Evolutionary conservation across 306 rosid species (phyloP).

Genomic region (Clitoria ternatea): DNA sequence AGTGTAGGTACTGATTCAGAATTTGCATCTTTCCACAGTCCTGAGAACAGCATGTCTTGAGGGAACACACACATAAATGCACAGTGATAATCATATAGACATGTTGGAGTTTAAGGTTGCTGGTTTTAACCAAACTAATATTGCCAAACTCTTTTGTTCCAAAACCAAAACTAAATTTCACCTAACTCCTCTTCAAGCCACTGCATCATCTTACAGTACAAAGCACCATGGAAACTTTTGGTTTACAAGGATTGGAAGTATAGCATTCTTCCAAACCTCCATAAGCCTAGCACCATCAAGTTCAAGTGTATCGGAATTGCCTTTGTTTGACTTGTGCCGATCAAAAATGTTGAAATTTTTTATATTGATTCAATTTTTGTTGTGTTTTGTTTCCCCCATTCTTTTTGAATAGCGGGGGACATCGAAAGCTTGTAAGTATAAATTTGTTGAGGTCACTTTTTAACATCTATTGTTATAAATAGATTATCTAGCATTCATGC

Average conservation of each 20-base stretch:
- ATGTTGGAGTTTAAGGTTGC: slow-evolving; percentile 7
- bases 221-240: neutral
- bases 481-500: slow-evolving; percentile 14
- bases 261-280: neutral
- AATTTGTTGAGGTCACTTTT: slow-evolving; percentile 9
- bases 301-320: slow-evolving; percentile 1
- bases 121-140: slow-evolving; percentile 18
- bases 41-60: neutral
- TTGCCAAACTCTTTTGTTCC: neutral
- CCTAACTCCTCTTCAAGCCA: neutral
- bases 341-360: neutral
- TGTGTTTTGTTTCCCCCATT: slow-evolving; percentile 22
- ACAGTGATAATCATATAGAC: neutral
- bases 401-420: slow-evolving; percentile 25
- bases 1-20: slow-evolving; percentile 51
- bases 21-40: slow-evolving; percentile 32
- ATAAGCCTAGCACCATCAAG: neutral
- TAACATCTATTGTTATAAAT: slow-evolving; percentile 2
- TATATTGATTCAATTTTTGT: slow-evolving; percentile 13
- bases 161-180: neutral
- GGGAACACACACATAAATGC: slow-evolving; percentile 11
- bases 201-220: neutral
- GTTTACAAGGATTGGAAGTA: neutral
- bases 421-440: slow-evolving; percentile 32
- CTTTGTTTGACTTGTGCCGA: slow-evolving; percentile 27